Base-by-base conservation (phyloP, 2,329 filamentous ascomycete genomes). In the Periconia sp. region DNA sequence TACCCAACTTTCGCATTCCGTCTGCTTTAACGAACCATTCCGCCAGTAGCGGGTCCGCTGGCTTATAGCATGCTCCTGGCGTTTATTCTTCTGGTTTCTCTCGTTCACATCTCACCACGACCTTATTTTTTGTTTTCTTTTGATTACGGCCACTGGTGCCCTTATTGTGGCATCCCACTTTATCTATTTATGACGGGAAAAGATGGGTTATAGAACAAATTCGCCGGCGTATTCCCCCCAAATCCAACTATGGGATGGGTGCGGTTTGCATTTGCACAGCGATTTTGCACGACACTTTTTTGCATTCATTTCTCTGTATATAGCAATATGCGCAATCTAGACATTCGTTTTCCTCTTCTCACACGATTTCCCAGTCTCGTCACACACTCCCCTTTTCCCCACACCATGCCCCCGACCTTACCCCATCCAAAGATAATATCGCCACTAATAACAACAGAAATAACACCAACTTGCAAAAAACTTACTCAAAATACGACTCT, bases 1-100 rank as follows among this genome's bases (percentile, higher is more conserved):
- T 64, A 64, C 59, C 61, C 57, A 53, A 45, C 27, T 50, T 47
- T 43, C 47, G 50, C 46, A 33, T 54, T 49, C 50, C 49, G 9
- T 52, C 11, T 37, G 54, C 50, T 33, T 50, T 17, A 41, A 55
- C 49, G 52, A 53, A 45, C 53, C 19, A 49, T 27, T 42, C 40
- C 55, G 35, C 50, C 40, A 35, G 50, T 46, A 46, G 37, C 49
- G 49, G 50, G 55, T 5, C 23, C 57, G 53, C 52, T 46, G 54
- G 54, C 56, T 49, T 57, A 50, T 41, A 35, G 47, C 56, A 58
- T 52, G 43, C 45, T n/a, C 46, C 56, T 42, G 60, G 60, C 54
- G 58, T 62, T 59, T 31, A 7, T 31, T 6, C 20, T 14, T 17
- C 20, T 8, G 10, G 15, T 20, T 44, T 27, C 19, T 44, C 31